Evolutionary conservation across 768 basidiomycete species (phyloP).

Genomic region (Gautieria morchelliformis): DNA sequence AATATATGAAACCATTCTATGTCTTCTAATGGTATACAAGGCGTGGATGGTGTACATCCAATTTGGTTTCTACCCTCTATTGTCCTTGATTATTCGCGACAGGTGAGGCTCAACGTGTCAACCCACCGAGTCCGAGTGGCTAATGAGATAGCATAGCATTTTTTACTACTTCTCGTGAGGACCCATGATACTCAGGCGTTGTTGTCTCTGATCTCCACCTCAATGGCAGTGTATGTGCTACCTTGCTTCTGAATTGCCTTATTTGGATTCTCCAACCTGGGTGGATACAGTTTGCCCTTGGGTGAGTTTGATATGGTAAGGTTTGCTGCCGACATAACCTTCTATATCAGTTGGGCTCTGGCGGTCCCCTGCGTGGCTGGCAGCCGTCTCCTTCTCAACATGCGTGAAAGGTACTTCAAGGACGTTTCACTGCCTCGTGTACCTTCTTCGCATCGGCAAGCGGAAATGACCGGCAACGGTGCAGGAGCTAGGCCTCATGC

Average conservation of each 20-base stretch:
- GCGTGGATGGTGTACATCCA: slow-evolving; percentile 33
- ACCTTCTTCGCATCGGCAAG: no score
- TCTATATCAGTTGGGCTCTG: slow-evolving; percentile 25
- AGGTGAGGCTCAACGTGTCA: neutral
- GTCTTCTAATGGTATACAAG: slow-evolving; percentile 38
- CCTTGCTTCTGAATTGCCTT: neutral
- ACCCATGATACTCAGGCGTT: neutral
- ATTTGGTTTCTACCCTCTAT: neutral
- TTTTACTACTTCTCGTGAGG: neutral
- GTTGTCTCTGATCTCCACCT: neutral
- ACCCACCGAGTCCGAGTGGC: neutral
- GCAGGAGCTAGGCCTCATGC: no score
- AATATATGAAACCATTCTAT: slow-evolving; percentile 42
- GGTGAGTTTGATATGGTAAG: neutral
- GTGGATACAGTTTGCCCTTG: neutral
- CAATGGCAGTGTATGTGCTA: neutral
- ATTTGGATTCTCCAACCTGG: neutral
- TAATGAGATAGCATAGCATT: neutral
- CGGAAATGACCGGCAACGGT: no score
- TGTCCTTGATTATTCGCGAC: neutral
- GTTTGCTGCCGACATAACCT: neutral
- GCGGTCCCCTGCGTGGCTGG: slow-evolving; percentile 49
- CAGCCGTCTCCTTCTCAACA: slow-evolving; percentile 48
- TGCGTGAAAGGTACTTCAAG: slow-evolving; percentile 22
- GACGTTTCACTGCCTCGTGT: no score